Evolutionary conservation across 2,329 filamentous ascomycete species (phyloP).

Genomic region (Fusarium sarcochroum): DNA sequence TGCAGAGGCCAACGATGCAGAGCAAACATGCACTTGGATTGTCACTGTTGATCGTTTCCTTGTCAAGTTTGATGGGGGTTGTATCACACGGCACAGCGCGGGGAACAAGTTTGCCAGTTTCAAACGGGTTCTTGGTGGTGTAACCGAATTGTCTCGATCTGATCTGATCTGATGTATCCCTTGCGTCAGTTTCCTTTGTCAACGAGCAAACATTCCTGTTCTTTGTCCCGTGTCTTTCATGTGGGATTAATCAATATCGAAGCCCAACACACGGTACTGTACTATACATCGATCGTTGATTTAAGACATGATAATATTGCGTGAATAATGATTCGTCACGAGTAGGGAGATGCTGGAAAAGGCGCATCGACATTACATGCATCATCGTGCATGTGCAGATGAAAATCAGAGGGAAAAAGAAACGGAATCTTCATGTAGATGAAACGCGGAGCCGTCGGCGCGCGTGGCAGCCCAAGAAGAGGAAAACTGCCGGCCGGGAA

Average conservation of each 20-base stretch:
- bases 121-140: conserved; percentile 3
- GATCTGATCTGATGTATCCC: conserved; percentile 28
- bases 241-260: conserved; percentile 3
- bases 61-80: conserved; percentile 6
- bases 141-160: conserved; percentile 15
- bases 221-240: conserved; percentile 17
- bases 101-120: conserved; percentile 12
- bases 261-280: neutral
- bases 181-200: conserved; percentile 6
- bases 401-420: neutral
- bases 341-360: conserved; percentile 2
- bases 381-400: conserved; percentile 16
- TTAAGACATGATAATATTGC: neutral
- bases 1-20: neutral
- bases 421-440: conserved; percentile 20
- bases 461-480: conserved; percentile 15
- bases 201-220: conserved; percentile 23
- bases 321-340: neutral
- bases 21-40: conserved; percentile 20
- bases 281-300: neutral
- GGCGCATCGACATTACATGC: neutral
- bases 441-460: conserved; percentile 29
- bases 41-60: conserved; percentile 9
- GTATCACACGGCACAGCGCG: conserved; percentile 25
- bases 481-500: conserved; percentile 14